Evolutionary conservation across 108 stramenopile genomes (phyloP), one percentile per base, ranked within the genome.

Genomic region (Fragilaria crotonensis): DNA sequence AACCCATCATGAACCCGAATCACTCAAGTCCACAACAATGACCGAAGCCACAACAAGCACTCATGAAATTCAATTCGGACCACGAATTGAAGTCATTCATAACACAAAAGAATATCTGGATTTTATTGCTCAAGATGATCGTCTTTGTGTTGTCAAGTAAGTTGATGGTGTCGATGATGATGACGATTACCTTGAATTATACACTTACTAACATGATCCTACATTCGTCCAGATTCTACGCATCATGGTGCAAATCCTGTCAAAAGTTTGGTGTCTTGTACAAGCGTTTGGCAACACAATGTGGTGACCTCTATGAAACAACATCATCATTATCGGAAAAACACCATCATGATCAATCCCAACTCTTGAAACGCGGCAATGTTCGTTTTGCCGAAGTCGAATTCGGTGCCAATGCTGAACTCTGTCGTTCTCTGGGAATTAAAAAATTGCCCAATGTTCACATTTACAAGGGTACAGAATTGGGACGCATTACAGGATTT

Each of bases 321-420:
- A n/a, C n/a, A n/a, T n/a, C n/a, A n/a, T n/a, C n/a, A n/a, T n/a
- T n/a, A n/a, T n/a, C n/a, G n/a, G 51, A 66, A 9, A 52, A 48
- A 18, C 54, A 44, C 18, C 22, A 32, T 0, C 26, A 63, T 5
- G 33, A 62, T 14, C 45, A 52, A 31, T 11, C n/a, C 23, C 25
- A 58, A 3, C 55, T 78, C 3, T 25, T 59, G 11, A 48, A 50
- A 0, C 19, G 33, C 9, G 81, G 79, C 0, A 60, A 70, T 19
- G 69, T 84, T 20, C 80, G 86, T 1, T 71, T 87, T 57, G 86
- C 73, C 11, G 70, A 81, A 36, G 64, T 82, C 26, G 86, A 87
- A 51, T 83, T 66, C 54, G 59, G 71, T 56, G 49, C 58, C 0
- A 81, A 77, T 60, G 52, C 54, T 0, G 33, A 59, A 0, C 50